Base-by-base conservation (phyloP, 768 basidiomycete genomes). In the Auriscalpium microsporum region DNA sequence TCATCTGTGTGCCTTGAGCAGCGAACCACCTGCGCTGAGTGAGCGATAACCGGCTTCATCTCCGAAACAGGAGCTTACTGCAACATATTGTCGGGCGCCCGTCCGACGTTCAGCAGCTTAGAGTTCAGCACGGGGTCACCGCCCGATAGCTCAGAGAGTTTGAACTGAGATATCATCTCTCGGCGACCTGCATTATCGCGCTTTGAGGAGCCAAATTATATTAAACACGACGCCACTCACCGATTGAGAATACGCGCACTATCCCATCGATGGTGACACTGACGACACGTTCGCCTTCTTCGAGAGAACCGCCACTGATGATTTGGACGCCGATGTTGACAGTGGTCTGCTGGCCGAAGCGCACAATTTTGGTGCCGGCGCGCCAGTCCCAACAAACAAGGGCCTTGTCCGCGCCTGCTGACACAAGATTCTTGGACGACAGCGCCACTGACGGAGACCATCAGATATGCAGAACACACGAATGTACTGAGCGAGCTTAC, bases 81-180 rank as follows among this genome's bases (percentile, higher is more conserved):
- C 10, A 93, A 74, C 90, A 90, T 90, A 67, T 90, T 91, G 63
- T 92, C 87, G 33, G 89, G 82, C 0, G 89, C 88, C 21, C 79
- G 67, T 1, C 92, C 92, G 9, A 94, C 85, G 60, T 90, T 83
- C 62, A 81, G 80, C 54, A 94, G 65, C 63, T 83, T 88, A 1
- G 81, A 70, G 57, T 77, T 83, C 62, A 89, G 64, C 21, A 80
- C 72, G 16, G 86, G 83, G 67, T 92, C 86, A 0, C 79, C 70
- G 0, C 71, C 81, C 17, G 83, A 87, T 45, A 95, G 71, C 56
- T 92, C 89, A 2, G 84, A 81, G 45, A 95, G 75, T 67, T 86
- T 92, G 75, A 92, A 94, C 65, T 94, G 91, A 8, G 88, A 90
- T 11, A 94, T 79, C 93, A 95, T 94, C 69, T 94, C 90, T 57